Conservation (phyloP, 768 basidiomycete genomes). For the Tulasnella sp. region DNA sequence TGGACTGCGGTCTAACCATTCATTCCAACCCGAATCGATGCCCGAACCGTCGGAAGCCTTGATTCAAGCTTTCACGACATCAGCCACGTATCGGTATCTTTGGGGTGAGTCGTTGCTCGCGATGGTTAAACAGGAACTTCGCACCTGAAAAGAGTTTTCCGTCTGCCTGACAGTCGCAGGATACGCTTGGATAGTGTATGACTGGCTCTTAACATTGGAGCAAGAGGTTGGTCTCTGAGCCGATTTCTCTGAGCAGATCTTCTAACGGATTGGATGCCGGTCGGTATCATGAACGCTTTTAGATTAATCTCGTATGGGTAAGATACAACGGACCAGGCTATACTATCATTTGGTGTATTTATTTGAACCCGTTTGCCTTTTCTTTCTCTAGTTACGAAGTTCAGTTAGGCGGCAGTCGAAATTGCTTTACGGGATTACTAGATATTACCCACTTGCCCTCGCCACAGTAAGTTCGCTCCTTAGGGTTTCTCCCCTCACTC, state of each 20-base stretch:
- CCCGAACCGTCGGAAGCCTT: too few relatives aligned
- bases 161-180: neutral
- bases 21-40: too few relatives aligned
- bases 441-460: neutral
- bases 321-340: neutral
- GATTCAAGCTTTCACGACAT: too few relatives aligned
- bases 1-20: too few relatives aligned
- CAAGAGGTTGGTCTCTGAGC: neutral
- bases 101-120: neutral
- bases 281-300: neutral
- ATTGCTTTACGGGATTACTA: neutral
- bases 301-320: neutral
- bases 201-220: slow-evolving; percentile 12
- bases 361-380: neutral
- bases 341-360: neutral
- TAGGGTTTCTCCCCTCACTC: too few relatives aligned
- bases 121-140: too few relatives aligned
- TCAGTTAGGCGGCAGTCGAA: slow-evolving; percentile 2
- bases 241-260: neutral
- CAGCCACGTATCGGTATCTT: neutral
- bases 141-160: too few relatives aligned
- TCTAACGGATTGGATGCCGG: neutral
- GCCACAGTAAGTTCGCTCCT: neutral
- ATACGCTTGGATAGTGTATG: slow-evolving; percentile 10
- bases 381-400: neutral